phyloP scores from a whole-genome alignment of 345 rosid species.

The Eucalyptus cloeziana region DNA sequence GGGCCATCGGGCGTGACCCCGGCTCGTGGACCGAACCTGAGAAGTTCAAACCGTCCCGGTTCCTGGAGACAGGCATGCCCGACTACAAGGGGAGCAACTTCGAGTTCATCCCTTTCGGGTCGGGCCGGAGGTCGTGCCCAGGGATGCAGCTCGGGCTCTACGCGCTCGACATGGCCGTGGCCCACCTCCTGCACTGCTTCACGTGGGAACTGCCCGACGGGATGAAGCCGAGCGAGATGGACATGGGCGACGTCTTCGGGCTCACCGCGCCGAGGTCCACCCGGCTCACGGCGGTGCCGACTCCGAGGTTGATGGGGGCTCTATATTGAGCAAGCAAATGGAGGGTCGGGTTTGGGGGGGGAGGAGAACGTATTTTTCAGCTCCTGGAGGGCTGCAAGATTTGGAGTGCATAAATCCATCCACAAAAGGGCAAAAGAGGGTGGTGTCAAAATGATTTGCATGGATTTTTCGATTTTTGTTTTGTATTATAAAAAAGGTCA shows the following conservation, averaged over 20 bases:
- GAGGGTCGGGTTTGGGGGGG: background rate
- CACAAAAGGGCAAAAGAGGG: background rate
- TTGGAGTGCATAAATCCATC: background rate
- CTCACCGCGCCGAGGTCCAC: conserved; percentile 31
- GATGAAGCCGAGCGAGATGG: conserved; percentile 14
- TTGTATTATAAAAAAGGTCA: background rate
- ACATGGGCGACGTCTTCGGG: conserved; percentile 28
- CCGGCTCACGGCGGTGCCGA: conserved; percentile 22
- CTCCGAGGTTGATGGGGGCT: conserved; percentile 1
- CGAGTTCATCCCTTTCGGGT: conserved; percentile 31
- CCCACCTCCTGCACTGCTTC: conserved; percentile 21
- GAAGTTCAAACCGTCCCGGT: conserved; percentile 16
- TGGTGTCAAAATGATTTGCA: background rate
- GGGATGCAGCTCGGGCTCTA: conserved; percentile 35
- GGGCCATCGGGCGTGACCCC: conserved; percentile 32
- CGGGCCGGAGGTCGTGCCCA: conserved; percentile 28
- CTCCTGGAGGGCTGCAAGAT: background rate
- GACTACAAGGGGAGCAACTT: conserved; percentile 20
- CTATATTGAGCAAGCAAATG: background rate
- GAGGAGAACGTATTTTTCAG: background rate
- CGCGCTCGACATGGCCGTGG: conserved; percentile 17
- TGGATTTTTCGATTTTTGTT: background rate
- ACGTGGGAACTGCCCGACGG: conserved; percentile 27
- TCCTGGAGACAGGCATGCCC: conserved; percentile 5
- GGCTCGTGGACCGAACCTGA: conserved; percentile 12